phyloP scores from a whole-genome alignment of 257 asterid genomes.

The Ocimum tenuiflorum region DNA sequence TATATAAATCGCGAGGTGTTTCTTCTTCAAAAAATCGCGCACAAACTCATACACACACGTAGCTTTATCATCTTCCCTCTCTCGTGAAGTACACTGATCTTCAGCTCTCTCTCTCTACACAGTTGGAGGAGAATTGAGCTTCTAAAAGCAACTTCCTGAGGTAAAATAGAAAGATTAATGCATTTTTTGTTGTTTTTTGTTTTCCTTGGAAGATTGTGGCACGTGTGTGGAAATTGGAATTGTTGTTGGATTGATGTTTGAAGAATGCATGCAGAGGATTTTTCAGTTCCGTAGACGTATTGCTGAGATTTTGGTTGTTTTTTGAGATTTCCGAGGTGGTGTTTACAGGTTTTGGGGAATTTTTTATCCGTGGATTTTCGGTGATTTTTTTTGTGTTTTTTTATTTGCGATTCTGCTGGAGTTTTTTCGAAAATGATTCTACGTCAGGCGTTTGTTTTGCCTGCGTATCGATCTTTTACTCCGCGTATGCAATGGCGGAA shows the following conservation, averaged over 20 bases:
- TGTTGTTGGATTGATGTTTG: background rate
- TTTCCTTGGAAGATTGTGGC: background rate
- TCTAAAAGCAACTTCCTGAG: constrained; percentile 17
- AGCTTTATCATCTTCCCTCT: background rate
- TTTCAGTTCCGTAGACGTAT: background rate
- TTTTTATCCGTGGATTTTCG: background rate
- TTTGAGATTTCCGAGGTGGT: background rate
- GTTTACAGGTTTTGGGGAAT: background rate
- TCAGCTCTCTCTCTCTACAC: background rate
- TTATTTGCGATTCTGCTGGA: background rate
- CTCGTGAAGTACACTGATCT: constrained; percentile 29
- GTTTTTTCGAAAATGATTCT: constrained; percentile 19
- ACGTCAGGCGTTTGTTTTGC: constrained; percentile 19
- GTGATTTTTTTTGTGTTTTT: background rate
- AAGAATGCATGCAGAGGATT: constrained; percentile 4
- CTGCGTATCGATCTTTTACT: constrained; percentile 19
- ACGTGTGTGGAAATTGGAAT: background rate
- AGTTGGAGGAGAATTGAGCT: background rate
- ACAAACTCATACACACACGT: background rate
- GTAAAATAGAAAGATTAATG: background rate
- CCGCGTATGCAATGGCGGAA: constrained; percentile 16
- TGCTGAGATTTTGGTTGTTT: constrained; percentile 1
- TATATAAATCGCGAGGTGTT: constrained; percentile 25
- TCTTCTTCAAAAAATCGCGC: constrained; percentile 8
- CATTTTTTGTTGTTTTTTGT: background rate